Evolutionary conservation across 148 eudicot genomes (phyloP).

Genomic region (Nyssa sinensis): DNA sequence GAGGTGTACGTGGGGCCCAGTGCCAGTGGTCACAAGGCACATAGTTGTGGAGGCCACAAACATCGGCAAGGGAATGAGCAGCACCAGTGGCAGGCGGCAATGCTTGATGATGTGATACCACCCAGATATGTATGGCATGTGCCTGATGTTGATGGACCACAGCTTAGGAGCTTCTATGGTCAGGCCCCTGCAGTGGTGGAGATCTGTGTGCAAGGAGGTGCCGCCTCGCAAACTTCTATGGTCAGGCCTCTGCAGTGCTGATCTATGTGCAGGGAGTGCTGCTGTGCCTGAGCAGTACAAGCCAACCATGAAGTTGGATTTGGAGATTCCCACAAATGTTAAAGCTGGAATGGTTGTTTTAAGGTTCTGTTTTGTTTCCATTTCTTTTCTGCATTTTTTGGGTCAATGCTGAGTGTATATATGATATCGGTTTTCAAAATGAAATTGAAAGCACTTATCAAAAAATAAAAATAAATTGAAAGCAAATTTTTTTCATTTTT

Average conservation of each 20-base stretch:
- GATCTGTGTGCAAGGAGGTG: constrained; percentile 88
- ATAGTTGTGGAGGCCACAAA: constrained; percentile 88
- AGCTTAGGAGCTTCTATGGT: constrained; percentile 84
- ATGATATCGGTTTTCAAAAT: not conserved
- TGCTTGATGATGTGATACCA: constrained; percentile 80
- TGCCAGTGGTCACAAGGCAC: constrained; percentile 88
- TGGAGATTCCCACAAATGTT: constrained; percentile 69
- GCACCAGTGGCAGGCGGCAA: constrained; percentile 89
- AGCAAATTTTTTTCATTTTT: no score
- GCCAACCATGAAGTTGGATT: constrained; percentile 91
- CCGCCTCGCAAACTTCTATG: constrained; percentile 90
- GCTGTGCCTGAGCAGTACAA: constrained; percentile 73
- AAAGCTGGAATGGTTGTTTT: constrained; percentile 90
- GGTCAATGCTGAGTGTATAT: not conserved
- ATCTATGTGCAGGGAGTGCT: constrained; percentile 84
- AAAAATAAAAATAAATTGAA: no score
- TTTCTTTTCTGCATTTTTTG: not conserved
- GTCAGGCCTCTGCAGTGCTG: constrained; percentile 91
- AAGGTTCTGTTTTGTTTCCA: constrained; percentile 11
- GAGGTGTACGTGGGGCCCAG: constrained; percentile 84
- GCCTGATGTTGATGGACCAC: constrained; percentile 60
- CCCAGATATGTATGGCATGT: constrained; percentile 96
- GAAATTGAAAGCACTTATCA: not conserved
- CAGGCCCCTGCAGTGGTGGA: constrained; percentile 95
- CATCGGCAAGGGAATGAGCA: constrained; percentile 96